These are phyloP conservation scores for Fimicolochytrium jonesii DNA, from an alignment of 192 early-diverging fungal species.

Conservation along the genomic window DNA sequence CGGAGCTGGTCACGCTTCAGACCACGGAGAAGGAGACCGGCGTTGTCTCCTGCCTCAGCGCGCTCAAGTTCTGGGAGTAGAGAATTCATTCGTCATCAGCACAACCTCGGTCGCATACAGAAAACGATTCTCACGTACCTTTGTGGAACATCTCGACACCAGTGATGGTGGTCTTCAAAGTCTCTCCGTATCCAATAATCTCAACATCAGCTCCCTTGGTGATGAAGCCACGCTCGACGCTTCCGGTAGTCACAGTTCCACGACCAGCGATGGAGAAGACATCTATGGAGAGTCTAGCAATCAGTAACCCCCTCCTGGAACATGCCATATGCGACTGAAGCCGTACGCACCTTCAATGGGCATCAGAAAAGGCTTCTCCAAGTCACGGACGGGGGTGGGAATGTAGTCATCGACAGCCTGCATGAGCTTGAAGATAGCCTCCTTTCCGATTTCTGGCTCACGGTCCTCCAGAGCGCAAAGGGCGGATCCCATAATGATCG, in stretches of 20 bases:
- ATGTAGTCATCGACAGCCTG: slow-evolving; percentile 86
- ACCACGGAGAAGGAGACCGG: slow-evolving; percentile 94
- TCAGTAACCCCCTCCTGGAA: neutral
- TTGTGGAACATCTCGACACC: slow-evolving; percentile 99
- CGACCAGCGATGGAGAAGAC: slow-evolving; percentile 97
- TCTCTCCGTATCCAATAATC: slow-evolving; percentile 88
- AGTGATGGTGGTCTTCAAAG: slow-evolving; percentile 90
- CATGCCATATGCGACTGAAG: neutral
- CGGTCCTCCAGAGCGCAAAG: slow-evolving; percentile 91
- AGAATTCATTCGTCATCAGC: neutral
- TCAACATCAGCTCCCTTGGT: slow-evolving; percentile 94
- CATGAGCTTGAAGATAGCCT: slow-evolving; percentile 90
- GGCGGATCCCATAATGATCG: slow-evolving; percentile 89
- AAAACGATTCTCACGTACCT: slow-evolving; percentile 28
- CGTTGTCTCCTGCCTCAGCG: slow-evolving; percentile 98
- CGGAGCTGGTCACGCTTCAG: slow-evolving; percentile 95
- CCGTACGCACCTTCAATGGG: slow-evolving; percentile 72
- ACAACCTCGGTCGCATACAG: neutral
- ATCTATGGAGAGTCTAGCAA: slow-evolving; percentile 47
- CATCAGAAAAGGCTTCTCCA: slow-evolving; percentile 99
- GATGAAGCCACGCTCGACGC: slow-evolving; percentile 90
- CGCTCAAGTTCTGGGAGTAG: slow-evolving; percentile 72
- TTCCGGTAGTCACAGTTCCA: slow-evolving; percentile 93
- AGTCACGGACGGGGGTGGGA: slow-evolving; percentile 85
- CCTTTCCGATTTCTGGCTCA: slow-evolving; percentile 84